Evolutionary conservation across 352 stramenopile species (phyloP), one percentile per base, ranked within the genome.

Genomic region (Peronospora tabacina): DNA sequence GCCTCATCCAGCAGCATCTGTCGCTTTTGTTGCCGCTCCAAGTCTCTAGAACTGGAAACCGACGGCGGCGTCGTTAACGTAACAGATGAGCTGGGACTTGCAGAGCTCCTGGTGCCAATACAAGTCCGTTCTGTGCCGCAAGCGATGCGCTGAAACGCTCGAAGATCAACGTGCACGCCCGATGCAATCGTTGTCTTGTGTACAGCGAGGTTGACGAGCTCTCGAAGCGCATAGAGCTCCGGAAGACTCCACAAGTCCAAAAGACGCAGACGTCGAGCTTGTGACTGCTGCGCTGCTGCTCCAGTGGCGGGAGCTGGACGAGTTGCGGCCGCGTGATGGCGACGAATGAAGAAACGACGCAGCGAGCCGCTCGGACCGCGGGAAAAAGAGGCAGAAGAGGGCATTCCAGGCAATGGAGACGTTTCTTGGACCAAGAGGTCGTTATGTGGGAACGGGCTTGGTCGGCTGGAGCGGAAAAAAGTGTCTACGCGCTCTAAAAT

Each of bases 151-250:
- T 57, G 35, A 41, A 42, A n/a, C 52, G 29, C 13, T 36, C 24
- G 15, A 33, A 54, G 7, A 52, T 48, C 10, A 22, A 45, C 10
- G 35, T 49, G 26, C 55, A 47, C 29, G 1, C 33, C 37, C 0
- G 56, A 33, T 2, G 38, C 43, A 13, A 68, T 53, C 30, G 61
- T 43, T 3, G 45, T 54, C 50, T 66, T 72, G 42, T 68, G 52
- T 20, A 72, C 29, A 2, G 66, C 64, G 26, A 68, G 6, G 34
- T 74, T 66, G 2, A 85, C 75, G 12, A 85, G 63, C 28, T 72
- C 64, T 30, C 73, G 71, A 40, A 89, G 65, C 43, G 68, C 65
- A 30, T 65, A 70, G 44, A 89, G 61, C 63, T 89, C 78, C 10
- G 75, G 61, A 15, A 71, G 58, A 13, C 57, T 66, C 61, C 74